Evolutionary conservation across 371 early-diverging fungal species (phyloP), one percentile per base, ranked within the genome.

Genomic region (Capillidium heterosporum): DNA sequence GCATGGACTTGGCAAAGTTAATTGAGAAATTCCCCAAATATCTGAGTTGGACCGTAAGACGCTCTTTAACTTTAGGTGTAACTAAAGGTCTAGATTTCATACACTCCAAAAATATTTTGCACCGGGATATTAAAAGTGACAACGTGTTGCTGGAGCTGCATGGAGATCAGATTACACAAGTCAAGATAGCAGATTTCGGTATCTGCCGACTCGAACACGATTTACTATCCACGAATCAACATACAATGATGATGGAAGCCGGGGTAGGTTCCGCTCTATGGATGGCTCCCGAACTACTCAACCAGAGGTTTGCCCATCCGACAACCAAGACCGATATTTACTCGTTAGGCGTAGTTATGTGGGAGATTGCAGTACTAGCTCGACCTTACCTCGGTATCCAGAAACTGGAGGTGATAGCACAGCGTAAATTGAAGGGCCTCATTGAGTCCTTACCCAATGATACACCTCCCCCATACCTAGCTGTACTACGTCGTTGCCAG

Each of bases 81-180:
- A 39, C 55, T 24, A 17, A 27, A 29, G 55, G 55, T 21, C 13
- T 55, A 5, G 43, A 55, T 43, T 55, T 55, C 24, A 55, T 98
- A 61, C 98, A 98, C 67, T 67, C 69, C 52, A 82, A 85, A 58
- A 81, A 81, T 61, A 91, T 99, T 61, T 90, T 96, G 61, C 93
- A 94, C 67, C 77, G 98, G 64, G 98, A 99, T 71, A 89, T 99
- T 67, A 95, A 97, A 66, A 82, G 85, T 2, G 95, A 95, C 58
- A 98, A 97, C 65, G 81, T 97, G 11, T 68, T 97, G 48, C 63
- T 97, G 56, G 82, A 83, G 63, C 67, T 74, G 23, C 73, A 81
- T 32, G 95, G 97, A 15, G 24, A 55, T 19, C 21, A 24, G 23
- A 19, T 52, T n/a, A 21, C 19, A 5, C 53, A 39, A 40, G 89